phyloP scores from a whole-genome alignment of 2,329 filamentous ascomycete species.

The Aaosphaeria pasadenensis region DNA sequence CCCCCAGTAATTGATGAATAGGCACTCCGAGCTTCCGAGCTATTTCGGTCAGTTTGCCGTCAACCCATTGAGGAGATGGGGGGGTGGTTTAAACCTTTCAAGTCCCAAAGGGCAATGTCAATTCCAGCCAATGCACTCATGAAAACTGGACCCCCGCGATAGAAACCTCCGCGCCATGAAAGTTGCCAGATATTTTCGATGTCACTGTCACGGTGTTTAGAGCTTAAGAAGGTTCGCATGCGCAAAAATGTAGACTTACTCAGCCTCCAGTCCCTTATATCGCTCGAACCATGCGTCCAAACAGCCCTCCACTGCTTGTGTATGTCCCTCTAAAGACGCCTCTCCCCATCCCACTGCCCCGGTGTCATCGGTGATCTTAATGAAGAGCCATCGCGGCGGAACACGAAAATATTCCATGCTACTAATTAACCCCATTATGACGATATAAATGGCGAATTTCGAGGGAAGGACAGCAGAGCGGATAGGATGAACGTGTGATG shows the following conservation, averaged over 20 bases:
- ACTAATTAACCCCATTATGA: constrained; percentile 60
- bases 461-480: background rate
- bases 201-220: constrained; percentile 43
- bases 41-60: too few relatives aligned
- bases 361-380: constrained; percentile 68
- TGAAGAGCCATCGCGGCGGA: constrained; percentile 72
- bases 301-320: constrained; percentile 70
- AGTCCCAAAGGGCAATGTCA: constrained; percentile 77
- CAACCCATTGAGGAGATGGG: too few relatives aligned
- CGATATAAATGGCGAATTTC: background rate
- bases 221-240: background rate
- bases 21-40: constrained; percentile 62
- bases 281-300: constrained; percentile 64
- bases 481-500: background rate
- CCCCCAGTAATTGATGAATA: constrained; percentile 70
- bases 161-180: constrained; percentile 68
- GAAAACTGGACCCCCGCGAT: constrained; percentile 74
- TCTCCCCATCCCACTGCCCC: constrained; percentile 71
- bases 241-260: constrained; percentile 46
- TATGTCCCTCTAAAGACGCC: constrained; percentile 70
- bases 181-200: constrained; percentile 81
- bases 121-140: constrained; percentile 77
- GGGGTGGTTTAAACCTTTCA: constrained; percentile 48
- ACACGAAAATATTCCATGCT: constrained; percentile 72
- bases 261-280: constrained; percentile 66